Conservation (phyloP, 345 rosid genomes). For the Litchi chinensis region DNA sequence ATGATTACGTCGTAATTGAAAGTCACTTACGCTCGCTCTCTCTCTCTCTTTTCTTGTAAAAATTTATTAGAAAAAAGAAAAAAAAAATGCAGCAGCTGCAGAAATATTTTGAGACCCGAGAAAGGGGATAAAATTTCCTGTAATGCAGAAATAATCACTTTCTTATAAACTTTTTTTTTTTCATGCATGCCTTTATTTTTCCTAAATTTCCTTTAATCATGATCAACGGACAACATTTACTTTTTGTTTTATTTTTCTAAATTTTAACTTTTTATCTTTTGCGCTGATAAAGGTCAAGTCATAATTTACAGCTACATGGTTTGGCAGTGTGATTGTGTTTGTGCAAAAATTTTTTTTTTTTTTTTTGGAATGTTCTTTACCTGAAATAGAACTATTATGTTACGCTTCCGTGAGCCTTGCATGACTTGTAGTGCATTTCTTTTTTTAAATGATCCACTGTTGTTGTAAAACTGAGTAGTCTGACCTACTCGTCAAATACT, state of each 20-base stretch:
- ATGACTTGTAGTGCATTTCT: no score
- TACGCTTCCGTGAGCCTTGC: no score
- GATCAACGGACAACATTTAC: not conserved
- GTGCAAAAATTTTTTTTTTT: no score
- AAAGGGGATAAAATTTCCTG: slow-evolving; percentile 18
- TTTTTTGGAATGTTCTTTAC: no score
- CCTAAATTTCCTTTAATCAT: not conserved
- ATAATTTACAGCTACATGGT: not conserved
- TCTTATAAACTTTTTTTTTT: not conserved
- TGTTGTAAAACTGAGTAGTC: no score
- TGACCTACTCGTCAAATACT: no score
- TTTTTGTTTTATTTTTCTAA: not conserved
- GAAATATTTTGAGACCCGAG: not conserved
- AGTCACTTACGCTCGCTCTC: not conserved
- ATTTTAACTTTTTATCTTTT: not conserved
- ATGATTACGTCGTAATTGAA: slow-evolving; percentile 53
- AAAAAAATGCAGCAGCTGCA: not conserved
- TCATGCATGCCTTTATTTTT: slow-evolving; percentile 3
- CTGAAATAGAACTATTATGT: no score
- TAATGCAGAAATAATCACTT: slow-evolving; percentile 33
- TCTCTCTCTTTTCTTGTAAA: slow-evolving; percentile 32
- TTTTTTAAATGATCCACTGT: no score
- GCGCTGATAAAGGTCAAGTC: not conserved
- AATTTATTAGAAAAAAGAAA: slow-evolving; percentile 1
- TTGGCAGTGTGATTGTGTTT: not conserved